These are phyloP conservation scores for Diphasiastrum complanatum DNA, from an alignment of 83 land plant species.

Conservation along the genomic window DNA sequence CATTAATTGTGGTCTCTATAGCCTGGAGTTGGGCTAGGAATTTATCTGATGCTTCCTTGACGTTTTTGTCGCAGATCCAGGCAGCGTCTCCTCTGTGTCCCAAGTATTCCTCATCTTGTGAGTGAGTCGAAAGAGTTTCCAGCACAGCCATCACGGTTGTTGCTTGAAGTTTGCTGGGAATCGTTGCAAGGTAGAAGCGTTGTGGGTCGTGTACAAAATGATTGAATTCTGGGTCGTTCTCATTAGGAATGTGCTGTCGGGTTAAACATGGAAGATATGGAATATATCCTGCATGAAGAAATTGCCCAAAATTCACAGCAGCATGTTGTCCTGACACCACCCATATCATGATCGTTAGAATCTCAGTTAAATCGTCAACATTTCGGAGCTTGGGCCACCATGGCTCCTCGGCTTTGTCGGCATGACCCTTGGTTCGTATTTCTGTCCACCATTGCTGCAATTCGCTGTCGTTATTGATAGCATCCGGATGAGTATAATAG, in stretches of 20 bases:
- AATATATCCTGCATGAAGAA: conserved; percentile 67
- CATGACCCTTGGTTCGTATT: conserved; percentile 54
- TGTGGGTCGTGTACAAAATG: conserved; percentile 45
- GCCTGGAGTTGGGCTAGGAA: neutral
- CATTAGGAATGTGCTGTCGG: conserved; percentile 48
- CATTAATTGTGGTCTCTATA: neutral
- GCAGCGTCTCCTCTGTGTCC: no score
- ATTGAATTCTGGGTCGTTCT: conserved; percentile 42
- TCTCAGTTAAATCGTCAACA: conserved; percentile 40
- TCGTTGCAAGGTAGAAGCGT: conserved; percentile 35
- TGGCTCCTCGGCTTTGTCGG: conserved; percentile 50
- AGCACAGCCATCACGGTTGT: conserved; percentile 65
- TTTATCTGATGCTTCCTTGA: neutral
- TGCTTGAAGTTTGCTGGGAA: conserved; percentile 59
- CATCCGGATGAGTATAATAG: neutral
- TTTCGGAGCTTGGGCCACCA: conserved; percentile 71
- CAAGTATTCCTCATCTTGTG: conserved; percentile 67
- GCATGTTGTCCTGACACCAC: conserved; percentile 72
- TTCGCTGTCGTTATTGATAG: neutral
- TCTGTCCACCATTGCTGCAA: conserved; percentile 30
- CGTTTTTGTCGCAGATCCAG: neutral
- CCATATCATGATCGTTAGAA: conserved; percentile 66
- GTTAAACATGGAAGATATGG: conserved; percentile 64
- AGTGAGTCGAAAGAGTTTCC: conserved; percentile 67
- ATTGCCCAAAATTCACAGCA: conserved; percentile 77